A percentile compares a stretch with the other conserved stretches of the same genome.
These are phyloP conservation scores for Bruguiera hainesii DNA, from an alignment of 441 rosid genomes.

Conservation along the genomic window DNA sequence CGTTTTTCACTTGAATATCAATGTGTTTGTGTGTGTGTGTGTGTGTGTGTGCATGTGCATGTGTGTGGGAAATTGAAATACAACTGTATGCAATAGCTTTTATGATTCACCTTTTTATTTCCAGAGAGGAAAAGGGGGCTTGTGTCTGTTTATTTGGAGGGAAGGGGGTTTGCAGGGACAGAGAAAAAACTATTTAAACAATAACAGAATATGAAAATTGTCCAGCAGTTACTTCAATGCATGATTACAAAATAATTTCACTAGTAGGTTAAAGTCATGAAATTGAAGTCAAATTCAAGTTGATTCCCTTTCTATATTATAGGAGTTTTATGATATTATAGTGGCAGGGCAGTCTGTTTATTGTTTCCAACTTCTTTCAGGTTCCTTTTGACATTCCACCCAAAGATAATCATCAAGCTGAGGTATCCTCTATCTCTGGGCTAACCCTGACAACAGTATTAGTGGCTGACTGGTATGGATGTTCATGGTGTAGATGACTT, in stretches of 20 bases:
- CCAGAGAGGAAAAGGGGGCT: no score
- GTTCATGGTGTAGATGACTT: no score
- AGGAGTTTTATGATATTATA: not conserved
- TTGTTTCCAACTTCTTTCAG: slow-evolving; percentile 32
- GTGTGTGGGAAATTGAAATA: no score
- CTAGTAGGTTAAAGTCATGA: not conserved
- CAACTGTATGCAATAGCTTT: no score
- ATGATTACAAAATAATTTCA: not conserved
- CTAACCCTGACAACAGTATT: not conserved
- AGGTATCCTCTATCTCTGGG: slow-evolving; percentile 32
- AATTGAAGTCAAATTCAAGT: slow-evolving; percentile 2
- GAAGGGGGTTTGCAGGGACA: no score
- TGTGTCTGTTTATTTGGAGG: no score
- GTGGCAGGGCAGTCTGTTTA: slow-evolving; percentile 9
- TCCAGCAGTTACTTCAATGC: no score
- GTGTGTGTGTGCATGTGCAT: no score
- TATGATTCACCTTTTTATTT: no score
- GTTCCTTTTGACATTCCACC: slow-evolving; percentile 73
- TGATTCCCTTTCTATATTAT: slow-evolving; percentile 8
- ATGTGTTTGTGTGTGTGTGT: no score
- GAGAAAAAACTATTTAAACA: no score
- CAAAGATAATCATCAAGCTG: slow-evolving; percentile 29
- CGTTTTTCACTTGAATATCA: slow-evolving; percentile 11
- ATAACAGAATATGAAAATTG: no score
- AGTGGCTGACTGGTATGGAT: not conserved